Evolutionary conservation across 495 filamentous ascomycete genomes (phyloP), one percentile per base, ranked within the genome.

Genomic region (Penicillium desertorum): DNA sequence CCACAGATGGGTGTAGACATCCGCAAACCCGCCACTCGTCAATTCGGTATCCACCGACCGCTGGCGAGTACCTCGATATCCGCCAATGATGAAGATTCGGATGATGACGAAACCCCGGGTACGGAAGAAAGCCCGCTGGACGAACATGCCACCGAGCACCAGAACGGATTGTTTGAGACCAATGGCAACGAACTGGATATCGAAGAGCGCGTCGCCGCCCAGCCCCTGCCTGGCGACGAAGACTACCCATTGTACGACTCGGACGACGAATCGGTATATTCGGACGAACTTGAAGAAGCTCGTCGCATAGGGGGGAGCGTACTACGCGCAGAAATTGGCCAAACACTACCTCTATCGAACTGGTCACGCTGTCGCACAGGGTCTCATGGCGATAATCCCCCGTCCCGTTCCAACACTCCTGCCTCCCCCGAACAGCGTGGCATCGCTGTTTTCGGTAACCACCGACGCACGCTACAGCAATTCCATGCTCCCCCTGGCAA

Each of bases 1-100:
- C 94, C 94, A 0, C 94, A 99, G 73, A 99, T 99, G 95, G 89
- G 92, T 60, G 84, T 92, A 41, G 94, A 99, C 65, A 99, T 99
- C 67, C 89, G 93, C 60, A 99, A 99, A 74, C 92, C 94, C 0
- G 79, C 82, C 17, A 89, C 84, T 0, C 90, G 89, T 57, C 81
- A 84, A 53, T 97, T 96, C 64, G 94, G 94, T 58, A 98, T 99
- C 64, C 82, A 89, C 62, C 80, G 92, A 30, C 86, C 88, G 1
- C 82, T 81, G 14, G 83, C 90, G 17, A 91, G 88, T 48, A 85
- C 85, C 5, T 87, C 83, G 22, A 80, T 85, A 29, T 89, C 88
- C 20, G 91, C 89, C 10, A 90, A 88, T 27, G 90, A 93, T 48
- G 89, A 86, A 17, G 74, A 77, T 14, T 78, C 82, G 10, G 83